Conservation (phyloP, 2,329 filamentous ascomycete species). For the Sclerotinia minor region DNA sequence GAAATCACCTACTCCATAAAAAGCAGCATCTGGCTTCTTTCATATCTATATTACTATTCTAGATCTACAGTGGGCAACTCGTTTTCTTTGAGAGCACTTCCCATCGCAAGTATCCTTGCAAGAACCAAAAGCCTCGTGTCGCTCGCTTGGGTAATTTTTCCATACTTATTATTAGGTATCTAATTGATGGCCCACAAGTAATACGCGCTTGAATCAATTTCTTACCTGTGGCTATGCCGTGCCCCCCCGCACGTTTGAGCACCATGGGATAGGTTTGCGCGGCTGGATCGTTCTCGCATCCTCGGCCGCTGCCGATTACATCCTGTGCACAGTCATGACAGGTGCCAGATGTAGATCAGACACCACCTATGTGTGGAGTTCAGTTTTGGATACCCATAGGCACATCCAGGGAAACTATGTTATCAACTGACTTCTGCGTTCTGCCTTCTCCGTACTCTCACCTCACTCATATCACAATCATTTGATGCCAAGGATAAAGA, state of each 20-base stretch:
- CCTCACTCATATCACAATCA: neutral
- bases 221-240: conserved; percentile 6
- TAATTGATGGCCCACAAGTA: neutral
- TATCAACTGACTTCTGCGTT: neutral
- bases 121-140: too few species aligned
- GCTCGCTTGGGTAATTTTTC: neutral
- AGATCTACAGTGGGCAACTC: neutral
- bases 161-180: neutral
- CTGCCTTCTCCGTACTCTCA: neutral
- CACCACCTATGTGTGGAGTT: neutral
- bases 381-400: neutral
- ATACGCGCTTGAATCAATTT: conserved; percentile 1
- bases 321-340: neutral
- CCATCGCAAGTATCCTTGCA: neutral
- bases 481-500: neutral
- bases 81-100: neutral
- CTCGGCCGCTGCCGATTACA: neutral
- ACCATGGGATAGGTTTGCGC: neutral
- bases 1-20: neutral
- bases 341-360: conserved; percentile 16
- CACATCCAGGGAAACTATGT: neutral
- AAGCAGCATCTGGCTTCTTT: neutral
- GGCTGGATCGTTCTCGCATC: conserved; percentile 6
- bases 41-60: neutral
- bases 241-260: conserved; percentile 3